Evolutionary conservation across 2,329 filamentous ascomycete species (phyloP), one percentile per base, ranked within the genome.

Genomic region (Arthrobotrys entomopaga): DNA sequence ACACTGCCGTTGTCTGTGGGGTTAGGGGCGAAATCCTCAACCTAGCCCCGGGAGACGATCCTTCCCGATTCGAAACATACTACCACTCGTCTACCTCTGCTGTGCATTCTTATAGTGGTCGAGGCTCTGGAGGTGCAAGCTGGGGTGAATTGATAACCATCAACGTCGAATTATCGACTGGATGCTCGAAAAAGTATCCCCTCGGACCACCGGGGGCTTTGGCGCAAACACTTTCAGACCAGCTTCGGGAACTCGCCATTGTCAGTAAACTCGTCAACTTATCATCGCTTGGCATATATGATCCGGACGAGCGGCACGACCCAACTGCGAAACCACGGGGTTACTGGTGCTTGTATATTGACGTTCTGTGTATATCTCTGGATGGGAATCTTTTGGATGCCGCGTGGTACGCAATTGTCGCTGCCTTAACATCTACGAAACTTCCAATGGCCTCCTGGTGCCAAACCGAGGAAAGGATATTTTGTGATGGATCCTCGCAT

Each of bases 301-400:
- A 79, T 4, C 77, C 77, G 0, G 77, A 79, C 0, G 79, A 80
- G 6, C 78, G 77, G 19, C 60, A 72, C 34, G 66, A 71, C 2
- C 74, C 80, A 61, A 81, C 81, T 40, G 80, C 81, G 6, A 85
- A 88, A 76, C 82, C 94, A 10, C 94, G 91, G 80, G 95, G 90
- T 0, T 98, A 96, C 81, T 99, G 94, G 95, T 89, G 91, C 8
- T 87, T 99, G 19, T 97, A 97, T 82, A 91, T 99, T 77, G 94
- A 98, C 80, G 85, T 97, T n/a, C 87, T 97, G 80, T 95, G 97
- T 82, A 90, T 99, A 77, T 96, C 92, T 0, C 88, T 97, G 57
- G 93, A 97, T 77, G 94, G 94, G 4, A 96, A 95, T 79, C 88
- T 92, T 0, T 93, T 98, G 77, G 94, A 99, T 79, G 91, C 92